Conservation (phyloP, 2,329 filamentous ascomycete species). For the Arthrobotrys sphaeroides region DNA sequence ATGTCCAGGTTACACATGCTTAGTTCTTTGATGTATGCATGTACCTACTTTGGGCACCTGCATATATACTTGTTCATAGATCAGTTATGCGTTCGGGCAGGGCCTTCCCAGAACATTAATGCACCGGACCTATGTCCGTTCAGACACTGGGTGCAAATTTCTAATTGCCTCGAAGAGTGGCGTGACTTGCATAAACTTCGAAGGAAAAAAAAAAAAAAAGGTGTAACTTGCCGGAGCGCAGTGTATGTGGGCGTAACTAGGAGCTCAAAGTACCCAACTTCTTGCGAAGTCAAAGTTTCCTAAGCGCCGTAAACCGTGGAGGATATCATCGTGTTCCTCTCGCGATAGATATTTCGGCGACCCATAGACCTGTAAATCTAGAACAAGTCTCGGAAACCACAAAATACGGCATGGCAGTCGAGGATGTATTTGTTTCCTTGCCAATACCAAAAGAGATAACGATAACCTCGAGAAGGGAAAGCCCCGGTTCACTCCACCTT, state of each 20-base stretch:
- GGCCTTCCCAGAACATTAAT: not conserved
- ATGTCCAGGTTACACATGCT: not conserved
- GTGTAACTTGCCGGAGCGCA: not conserved
- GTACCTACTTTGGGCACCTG: no score
- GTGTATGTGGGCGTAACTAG: not conserved
- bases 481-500: not conserved
- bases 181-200: not conserved
- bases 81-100: not conserved
- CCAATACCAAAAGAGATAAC: not conserved
- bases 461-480: not conserved
- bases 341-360: not conserved
- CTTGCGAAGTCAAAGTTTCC: not conserved
- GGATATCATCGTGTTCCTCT: not conserved
- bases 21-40: not conserved
- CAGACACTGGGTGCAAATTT: not conserved
- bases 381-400: not conserved
- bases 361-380: not conserved
- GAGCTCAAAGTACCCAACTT: not conserved
- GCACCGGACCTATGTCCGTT: not conserved
- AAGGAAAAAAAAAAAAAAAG: no score
- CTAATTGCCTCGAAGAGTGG: not conserved
- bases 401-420: not conserved
- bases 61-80: not conserved
- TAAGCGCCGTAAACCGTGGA: conserved; percentile 1
- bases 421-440: not conserved